Conservation (phyloP, 257 asterid genomes). For the Cordia subcordata region DNA sequence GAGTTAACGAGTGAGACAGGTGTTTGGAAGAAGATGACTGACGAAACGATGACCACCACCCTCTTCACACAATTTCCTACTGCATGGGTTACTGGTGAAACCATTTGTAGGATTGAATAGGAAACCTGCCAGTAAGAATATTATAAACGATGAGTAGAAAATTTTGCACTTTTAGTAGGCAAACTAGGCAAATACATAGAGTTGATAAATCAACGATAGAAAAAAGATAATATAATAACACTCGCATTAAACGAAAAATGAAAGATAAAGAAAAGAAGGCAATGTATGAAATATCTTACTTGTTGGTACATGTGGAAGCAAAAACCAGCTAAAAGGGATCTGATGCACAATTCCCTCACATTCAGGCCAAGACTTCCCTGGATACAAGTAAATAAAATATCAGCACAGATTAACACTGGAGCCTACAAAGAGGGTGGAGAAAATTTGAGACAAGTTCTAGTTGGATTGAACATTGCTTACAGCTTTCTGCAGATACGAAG, state of each 20-base stretch:
- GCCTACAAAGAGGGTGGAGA: not conserved
- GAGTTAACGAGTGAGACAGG: constrained; percentile 52
- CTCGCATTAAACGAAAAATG: not conserved
- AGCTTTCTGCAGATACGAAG: constrained; percentile 58
- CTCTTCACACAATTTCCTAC: constrained; percentile 87
- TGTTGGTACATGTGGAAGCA: constrained; percentile 90
- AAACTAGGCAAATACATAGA: too few species aligned
- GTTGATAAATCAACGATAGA: too few species aligned
- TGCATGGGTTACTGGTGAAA: constrained; percentile 84
- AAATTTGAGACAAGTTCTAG: not conserved
- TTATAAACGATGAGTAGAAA: too few species aligned
- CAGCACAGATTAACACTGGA: not conserved
- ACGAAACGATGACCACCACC: constrained; percentile 76
- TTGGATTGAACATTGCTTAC: constrained; percentile 34
- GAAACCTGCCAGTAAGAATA: constrained; percentile 48
- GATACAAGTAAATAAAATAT: constrained; percentile 6
- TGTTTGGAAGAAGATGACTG: constrained; percentile 67
- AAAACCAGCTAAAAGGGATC: constrained; percentile 63
- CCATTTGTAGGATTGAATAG: constrained; percentile 64
- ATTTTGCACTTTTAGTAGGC: too few species aligned
- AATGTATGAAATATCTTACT: constrained; percentile 25
- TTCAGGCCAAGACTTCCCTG: constrained; percentile 74
- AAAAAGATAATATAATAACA: too few species aligned
- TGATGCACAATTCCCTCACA: constrained; percentile 45
- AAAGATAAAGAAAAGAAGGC: too few species aligned